Conservation (phyloP, 1,139 yeast species). For the Candida neerlandica region DNA sequence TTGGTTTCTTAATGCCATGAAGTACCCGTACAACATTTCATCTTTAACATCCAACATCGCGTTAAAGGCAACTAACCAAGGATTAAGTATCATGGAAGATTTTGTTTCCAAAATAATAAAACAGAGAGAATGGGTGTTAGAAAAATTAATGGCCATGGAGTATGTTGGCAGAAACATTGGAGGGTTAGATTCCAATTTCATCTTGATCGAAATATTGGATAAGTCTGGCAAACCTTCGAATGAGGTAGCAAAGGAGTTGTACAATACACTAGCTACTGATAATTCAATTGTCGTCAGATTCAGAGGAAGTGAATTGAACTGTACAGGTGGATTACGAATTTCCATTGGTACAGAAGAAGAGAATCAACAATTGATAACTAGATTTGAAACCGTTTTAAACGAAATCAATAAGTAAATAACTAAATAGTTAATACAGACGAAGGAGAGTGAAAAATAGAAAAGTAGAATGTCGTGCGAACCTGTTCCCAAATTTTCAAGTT, state of each 20-base stretch:
- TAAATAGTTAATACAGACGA: neutral
- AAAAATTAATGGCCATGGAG: conserved; percentile 52
- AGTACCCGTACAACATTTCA: conserved; percentile 94
- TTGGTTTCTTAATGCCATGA: conserved; percentile 76
- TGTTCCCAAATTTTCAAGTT: neutral
- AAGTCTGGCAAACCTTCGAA: conserved; percentile 65
- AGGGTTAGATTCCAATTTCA: conserved; percentile 85
- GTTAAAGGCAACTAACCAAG: conserved; percentile 63
- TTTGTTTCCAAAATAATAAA: conserved; percentile 51
- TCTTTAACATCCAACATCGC: conserved; percentile 80
- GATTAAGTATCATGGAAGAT: conserved; percentile 60
- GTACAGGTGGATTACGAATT: conserved; percentile 82
- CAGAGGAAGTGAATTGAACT: conserved; percentile 88
- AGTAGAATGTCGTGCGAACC: neutral
- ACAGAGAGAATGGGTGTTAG: conserved; percentile 58
- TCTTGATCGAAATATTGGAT: conserved; percentile 71
- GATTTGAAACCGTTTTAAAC: conserved; percentile 33
- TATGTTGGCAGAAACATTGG: conserved; percentile 80
- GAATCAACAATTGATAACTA: conserved; percentile 57
- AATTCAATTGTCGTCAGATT: conserved; percentile 84
- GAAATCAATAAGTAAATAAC: conserved; percentile 11
- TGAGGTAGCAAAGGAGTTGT: conserved; percentile 66
- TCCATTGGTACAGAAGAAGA: conserved; percentile 85
- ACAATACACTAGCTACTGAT: conserved; percentile 67
- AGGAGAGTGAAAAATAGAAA: neutral